These are phyloP conservation scores for Solanum sejunctum DNA, from an alignment of 257 asterid species.

Conservation along the genomic window DNA sequence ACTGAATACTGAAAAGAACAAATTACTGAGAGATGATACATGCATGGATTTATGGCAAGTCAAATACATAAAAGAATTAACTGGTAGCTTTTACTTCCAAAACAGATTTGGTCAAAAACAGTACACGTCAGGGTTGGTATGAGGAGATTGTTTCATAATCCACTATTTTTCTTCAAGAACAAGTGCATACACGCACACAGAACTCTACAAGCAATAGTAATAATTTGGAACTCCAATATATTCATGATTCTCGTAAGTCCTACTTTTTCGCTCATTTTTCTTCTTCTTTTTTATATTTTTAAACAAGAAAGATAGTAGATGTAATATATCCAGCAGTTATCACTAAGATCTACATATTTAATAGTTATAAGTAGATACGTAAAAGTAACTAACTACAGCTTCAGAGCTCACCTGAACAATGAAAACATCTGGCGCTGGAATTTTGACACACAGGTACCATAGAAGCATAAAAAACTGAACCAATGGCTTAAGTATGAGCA, in stretches of 20 bases:
- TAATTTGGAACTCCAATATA: neutral
- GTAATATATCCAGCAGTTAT: neutral
- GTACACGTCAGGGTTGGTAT: neutral
- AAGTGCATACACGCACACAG: neutral
- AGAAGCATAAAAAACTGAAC: constrained; percentile 77
- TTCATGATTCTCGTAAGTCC: neutral
- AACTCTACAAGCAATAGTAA: neutral
- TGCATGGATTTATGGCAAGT: neutral
- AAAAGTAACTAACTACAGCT: neutral
- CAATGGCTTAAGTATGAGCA: constrained; percentile 69
- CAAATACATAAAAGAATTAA: neutral
- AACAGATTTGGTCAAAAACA: neutral
- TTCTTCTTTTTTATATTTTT: neutral
- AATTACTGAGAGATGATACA: neutral
- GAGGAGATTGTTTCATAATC: neutral
- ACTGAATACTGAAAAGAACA: neutral
- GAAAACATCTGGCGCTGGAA: constrained; percentile 85
- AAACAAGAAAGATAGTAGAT: neutral
- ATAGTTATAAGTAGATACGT: neutral
- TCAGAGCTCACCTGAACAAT: constrained; percentile 75
- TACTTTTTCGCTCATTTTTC: neutral
- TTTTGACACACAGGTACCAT: constrained; percentile 79
- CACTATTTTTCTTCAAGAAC: neutral
- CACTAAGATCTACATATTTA: neutral
- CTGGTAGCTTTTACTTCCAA: neutral